Evolutionary conservation across 345 rosid genomes (phyloP), one percentile per base, ranked within the genome.

Genomic region (Lepidium africanum): DNA sequence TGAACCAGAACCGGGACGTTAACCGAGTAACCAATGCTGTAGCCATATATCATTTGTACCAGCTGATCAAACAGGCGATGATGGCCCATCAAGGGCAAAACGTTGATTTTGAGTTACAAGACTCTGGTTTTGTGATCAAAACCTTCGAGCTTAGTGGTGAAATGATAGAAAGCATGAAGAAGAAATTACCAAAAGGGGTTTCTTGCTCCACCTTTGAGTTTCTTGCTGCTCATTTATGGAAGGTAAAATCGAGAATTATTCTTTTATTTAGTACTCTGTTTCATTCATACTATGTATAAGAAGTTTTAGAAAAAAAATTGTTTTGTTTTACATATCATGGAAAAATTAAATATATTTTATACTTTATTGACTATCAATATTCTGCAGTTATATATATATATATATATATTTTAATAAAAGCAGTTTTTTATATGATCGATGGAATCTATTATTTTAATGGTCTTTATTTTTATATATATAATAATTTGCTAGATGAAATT

Each of bases 141-240:
- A 84, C 83, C 5, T 85, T 78, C 46, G 84, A 82, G 51, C 72
- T 84, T 30, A 65, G 40, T 23, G 83, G 75, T 41, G 78, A 80
- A 65, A 57, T 70, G 55, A 70, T 86, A 7, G 83, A 88, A 10
- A 84, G 61, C 59, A 67, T 82, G 65, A 81, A 79, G 83, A 81
- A 55, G 75, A 82, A 74, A 69, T 60, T 68, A 64, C 7, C 17
- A 41, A 42, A 67, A 61, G 69, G 76, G 50, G 73, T 78, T 52
- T 59, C 62, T 1, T 83, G 79, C 49, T 78, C 95, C 52, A 74
- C 89, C 51, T 88, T 86, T 72, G 95, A 88, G 68, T 66, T 69
- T 65, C 75, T 88, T 52, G 77, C 89, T 45, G 85, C 85, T 79
- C 91, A 84, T 70, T 72, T 86, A 35, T 88, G 91, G 91, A 88